Conservation (phyloP, 306 rosid species). For the Vicia sativa region DNA sequence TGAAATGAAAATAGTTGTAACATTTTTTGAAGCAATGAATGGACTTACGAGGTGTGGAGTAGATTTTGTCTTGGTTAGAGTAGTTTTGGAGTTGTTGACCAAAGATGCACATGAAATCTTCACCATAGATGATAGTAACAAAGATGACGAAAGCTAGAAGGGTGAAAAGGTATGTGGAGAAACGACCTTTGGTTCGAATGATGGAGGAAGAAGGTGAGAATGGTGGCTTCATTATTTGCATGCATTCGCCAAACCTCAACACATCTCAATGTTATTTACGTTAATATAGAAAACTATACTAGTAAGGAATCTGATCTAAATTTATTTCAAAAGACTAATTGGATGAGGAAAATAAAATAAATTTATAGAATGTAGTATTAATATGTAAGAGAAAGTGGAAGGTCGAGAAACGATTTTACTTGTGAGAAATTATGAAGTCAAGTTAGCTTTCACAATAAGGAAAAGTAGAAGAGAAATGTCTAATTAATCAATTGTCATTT, state of each 20-base stretch:
- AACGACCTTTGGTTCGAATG: constrained; percentile 56
- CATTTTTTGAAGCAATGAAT: neutral
- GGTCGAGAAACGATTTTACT: too few relatives aligned
- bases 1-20: neutral
- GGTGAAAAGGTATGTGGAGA: constrained; percentile 76
- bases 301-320: too few relatives aligned
- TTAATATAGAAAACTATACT: too few relatives aligned
- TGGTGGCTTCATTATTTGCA: constrained; percentile 66
- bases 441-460: too few relatives aligned
- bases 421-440: too few relatives aligned
- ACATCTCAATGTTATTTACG: neutral
- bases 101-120: constrained; percentile 69
- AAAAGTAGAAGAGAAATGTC: too few relatives aligned
- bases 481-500: too few relatives aligned
- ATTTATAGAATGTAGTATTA: too few relatives aligned
- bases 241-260: constrained; percentile 34
- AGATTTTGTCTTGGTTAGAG: constrained; percentile 37
- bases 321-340: too few relatives aligned
- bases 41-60: constrained; percentile 52
- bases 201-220: constrained; percentile 53
- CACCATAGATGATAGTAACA: constrained; percentile 69
- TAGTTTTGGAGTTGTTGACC: constrained; percentile 57
- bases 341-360: too few relatives aligned
- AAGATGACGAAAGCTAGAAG: constrained; percentile 73
- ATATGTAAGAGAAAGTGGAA: too few relatives aligned